phyloP scores from a whole-genome alignment of 345 rosid species.

The Hypericum perforatum region DNA sequence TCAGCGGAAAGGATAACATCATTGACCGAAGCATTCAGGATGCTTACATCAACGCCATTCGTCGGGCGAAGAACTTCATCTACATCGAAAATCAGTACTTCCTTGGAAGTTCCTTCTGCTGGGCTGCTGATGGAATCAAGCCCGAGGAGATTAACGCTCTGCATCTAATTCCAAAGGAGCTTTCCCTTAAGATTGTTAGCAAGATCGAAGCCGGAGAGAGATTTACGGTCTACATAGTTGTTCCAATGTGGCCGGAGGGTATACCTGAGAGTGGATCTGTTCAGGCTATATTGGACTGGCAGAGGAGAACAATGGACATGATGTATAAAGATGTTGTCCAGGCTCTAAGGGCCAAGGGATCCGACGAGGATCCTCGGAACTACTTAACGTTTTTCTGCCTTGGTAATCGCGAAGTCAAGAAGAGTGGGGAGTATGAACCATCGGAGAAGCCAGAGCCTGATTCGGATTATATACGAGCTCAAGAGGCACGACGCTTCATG shows the following conservation, averaged over 20 bases:
- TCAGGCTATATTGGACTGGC: slow-evolving; percentile 97
- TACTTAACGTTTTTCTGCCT: slow-evolving; percentile 92
- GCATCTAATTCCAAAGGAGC: slow-evolving; percentile 91
- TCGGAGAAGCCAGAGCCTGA: slow-evolving; percentile 79
- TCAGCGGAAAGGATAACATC: slow-evolving; percentile 93
- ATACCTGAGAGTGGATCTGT: slow-evolving; percentile 85
- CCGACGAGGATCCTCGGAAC: slow-evolving; percentile 68
- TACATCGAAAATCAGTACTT: slow-evolving; percentile 96
- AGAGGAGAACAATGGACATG: slow-evolving; percentile 91
- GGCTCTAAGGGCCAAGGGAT: slow-evolving; percentile 66
- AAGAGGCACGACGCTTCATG: slow-evolving; percentile 94
- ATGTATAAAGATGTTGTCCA: slow-evolving; percentile 76
- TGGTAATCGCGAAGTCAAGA: slow-evolving; percentile 86
- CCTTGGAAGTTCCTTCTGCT: slow-evolving; percentile 80
- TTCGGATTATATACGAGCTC: slow-evolving; percentile 77
- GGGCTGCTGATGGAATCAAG: slow-evolving; percentile 79
- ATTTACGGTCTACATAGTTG: slow-evolving; percentile 75
- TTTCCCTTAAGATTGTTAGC: slow-evolving; percentile 83
- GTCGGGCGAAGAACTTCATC: slow-evolving; percentile 90
- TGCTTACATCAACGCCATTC: slow-evolving; percentile 83
- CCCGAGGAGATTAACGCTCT: slow-evolving; percentile 80
- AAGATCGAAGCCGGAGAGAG: slow-evolving; percentile 83
- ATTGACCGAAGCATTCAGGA: slow-evolving; percentile 97
- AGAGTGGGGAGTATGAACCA: slow-evolving; percentile 77
- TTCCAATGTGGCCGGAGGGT: slow-evolving; percentile 99